These are phyloP conservation scores for Xylariaceae sp. DNA, from an alignment of 2,329 filamentous ascomycete species.

Conservation along the genomic window DNA sequence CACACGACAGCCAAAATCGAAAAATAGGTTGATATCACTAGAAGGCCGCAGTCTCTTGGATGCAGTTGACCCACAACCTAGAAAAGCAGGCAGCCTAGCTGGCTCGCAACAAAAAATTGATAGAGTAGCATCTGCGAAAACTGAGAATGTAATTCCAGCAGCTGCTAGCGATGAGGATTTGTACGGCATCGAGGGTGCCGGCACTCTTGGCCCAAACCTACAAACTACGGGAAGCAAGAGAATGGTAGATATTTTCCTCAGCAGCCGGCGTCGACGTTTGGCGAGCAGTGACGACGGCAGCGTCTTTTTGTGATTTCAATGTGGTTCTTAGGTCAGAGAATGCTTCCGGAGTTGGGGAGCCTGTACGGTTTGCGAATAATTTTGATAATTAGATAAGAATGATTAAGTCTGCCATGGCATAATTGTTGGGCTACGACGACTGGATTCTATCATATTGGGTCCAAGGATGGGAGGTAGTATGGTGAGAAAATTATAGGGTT, in stretches of 20 bases:
- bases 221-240: slow-evolving; percentile 52
- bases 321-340: too few species aligned
- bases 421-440: too few species aligned
- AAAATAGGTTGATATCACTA: slow-evolving; percentile 11
- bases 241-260: slow-evolving; percentile 63
- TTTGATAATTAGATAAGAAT: too few species aligned
- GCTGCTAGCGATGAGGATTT: slow-evolving; percentile 23
- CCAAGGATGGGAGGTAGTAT: too few species aligned
- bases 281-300: slow-evolving; percentile 46
- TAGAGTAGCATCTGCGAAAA: slow-evolving; percentile 10
- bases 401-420: too few species aligned
- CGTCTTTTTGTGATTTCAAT: slow-evolving; percentile 45
- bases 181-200: slow-evolving; percentile 26
- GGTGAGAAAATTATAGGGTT: too few species aligned
- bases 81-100: slow-evolving; percentile 14
- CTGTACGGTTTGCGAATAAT: too few species aligned
- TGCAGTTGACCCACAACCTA: slow-evolving; percentile 26
- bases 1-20: slow-evolving; percentile 22
- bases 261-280: slow-evolving; percentile 52
- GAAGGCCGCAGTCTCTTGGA: slow-evolving; percentile 25
- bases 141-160: slow-evolving; percentile 37
- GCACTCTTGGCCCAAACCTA: slow-evolving; percentile 23
- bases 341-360: too few species aligned
- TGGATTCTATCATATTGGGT: too few species aligned
- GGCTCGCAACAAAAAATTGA: slow-evolving; percentile 23